Percentiles rank a stretch among this genome's conserved stretches.
phyloP scores from a whole-genome alignment of 768 basidiomycete species.

The Tylopilus vinaceipallidus region DNA sequence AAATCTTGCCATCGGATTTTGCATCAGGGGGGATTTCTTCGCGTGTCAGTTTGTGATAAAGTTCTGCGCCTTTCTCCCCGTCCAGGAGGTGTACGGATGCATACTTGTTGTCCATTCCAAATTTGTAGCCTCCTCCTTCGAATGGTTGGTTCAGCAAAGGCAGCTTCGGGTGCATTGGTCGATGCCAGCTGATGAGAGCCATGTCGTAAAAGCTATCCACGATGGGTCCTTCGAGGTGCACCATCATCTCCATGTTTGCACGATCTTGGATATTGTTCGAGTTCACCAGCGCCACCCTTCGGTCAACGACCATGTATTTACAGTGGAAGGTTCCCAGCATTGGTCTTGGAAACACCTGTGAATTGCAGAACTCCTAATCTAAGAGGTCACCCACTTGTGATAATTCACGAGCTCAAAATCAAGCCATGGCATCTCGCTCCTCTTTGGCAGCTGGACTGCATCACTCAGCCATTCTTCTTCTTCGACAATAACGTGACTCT shows the following conservation, averaged over 20 bases:
- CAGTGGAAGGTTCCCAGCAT: slow-evolving; percentile 68
- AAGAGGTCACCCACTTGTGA: slow-evolving; percentile 33
- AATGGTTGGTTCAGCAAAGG: slow-evolving; percentile 39
- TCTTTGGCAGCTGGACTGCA: slow-evolving; percentile 49
- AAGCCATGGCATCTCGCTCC: slow-evolving; percentile 58
- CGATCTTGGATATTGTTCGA: slow-evolving; percentile 69
- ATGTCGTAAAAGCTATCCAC: slow-evolving; percentile 71
- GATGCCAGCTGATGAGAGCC: slow-evolving; percentile 61
- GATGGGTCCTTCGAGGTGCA: slow-evolving; percentile 67
- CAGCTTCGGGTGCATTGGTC: slow-evolving; percentile 44
- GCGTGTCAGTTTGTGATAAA: slow-evolving; percentile 19
- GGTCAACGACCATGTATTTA: slow-evolving; percentile 68
- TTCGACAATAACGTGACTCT: slow-evolving; percentile 46
- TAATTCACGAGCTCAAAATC: slow-evolving; percentile 60
- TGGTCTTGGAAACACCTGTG: slow-evolving; percentile 31
- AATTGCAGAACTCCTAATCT: background rate
- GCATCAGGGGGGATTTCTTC: slow-evolving; percentile 12
- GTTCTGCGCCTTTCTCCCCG: slow-evolving; percentile 24
- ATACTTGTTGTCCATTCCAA: slow-evolving; percentile 33
- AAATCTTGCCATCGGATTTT: slow-evolving; percentile 12
- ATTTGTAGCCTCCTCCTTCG: slow-evolving; percentile 37
- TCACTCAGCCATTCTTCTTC: slow-evolving; percentile 43
- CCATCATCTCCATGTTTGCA: slow-evolving; percentile 58
- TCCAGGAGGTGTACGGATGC: slow-evolving; percentile 29
- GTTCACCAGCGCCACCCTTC: slow-evolving; percentile 62